phyloP scores from a whole-genome alignment of 2,329 filamentous ascomycete genomes.

The Atkinsonella texensis region DNA sequence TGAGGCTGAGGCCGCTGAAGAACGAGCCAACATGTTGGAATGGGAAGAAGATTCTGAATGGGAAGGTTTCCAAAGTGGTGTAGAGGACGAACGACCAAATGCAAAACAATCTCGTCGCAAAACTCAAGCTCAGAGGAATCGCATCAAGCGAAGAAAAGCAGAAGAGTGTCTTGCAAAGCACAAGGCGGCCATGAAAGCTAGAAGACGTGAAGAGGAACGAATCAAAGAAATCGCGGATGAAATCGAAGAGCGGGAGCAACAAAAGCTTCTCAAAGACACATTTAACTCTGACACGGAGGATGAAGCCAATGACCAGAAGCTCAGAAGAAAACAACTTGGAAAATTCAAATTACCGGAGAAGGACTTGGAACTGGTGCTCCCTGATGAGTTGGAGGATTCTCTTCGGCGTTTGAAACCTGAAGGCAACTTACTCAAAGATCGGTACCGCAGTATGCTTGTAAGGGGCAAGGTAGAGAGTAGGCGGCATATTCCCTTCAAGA shows the following conservation, averaged over 20 bases:
- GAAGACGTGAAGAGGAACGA: constrained; percentile 57
- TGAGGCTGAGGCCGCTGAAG: constrained; percentile 61
- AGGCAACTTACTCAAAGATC: constrained; percentile 86
- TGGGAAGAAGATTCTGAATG: constrained; percentile 86
- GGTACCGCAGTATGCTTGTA: constrained; percentile 79
- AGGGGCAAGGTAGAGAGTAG: constrained; percentile 81
- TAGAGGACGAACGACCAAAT: constrained; percentile 49
- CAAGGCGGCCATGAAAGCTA: constrained; percentile 62
- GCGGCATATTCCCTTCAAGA: constrained; percentile 65
- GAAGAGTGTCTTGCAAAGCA: constrained; percentile 67
- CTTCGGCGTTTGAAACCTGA: constrained; percentile 79
- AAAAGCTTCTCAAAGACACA: constrained; percentile 29
- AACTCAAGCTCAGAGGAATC: constrained; percentile 77
- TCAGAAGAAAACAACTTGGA: constrained; percentile 64
- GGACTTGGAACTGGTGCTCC: constrained; percentile 66
- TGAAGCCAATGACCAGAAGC: constrained; percentile 48
- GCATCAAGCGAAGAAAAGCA: constrained; percentile 77
- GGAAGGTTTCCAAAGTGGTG: constrained; percentile 80
- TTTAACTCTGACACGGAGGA: constrained; percentile 36
- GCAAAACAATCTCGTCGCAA: constrained; percentile 70
- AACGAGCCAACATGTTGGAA: constrained; percentile 50
- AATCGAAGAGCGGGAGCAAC: constrained; percentile 43
- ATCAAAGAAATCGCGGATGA: constrained; percentile 60
- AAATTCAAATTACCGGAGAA: constrained; percentile 65
- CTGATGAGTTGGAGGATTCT: constrained; percentile 74